Evolutionary conservation across 1,284 basidiomycete genomes (phyloP).

Genomic region (Neolentinus lepideus): DNA sequence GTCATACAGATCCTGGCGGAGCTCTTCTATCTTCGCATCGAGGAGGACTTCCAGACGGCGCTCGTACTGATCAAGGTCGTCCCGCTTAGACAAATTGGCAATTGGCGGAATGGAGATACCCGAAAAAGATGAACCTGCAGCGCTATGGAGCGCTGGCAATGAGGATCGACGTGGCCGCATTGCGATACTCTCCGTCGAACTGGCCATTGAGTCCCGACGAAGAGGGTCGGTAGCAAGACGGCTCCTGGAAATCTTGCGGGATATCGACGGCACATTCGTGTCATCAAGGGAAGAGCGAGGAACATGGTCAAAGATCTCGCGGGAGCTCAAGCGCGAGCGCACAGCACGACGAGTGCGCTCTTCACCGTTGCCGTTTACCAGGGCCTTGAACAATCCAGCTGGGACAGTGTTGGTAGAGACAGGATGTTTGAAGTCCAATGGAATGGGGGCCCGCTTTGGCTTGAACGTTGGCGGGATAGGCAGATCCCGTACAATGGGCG

Average conservation of each 20-base stretch:
- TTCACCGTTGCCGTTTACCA: constrained; percentile 45
- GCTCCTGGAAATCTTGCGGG: constrained; percentile 44
- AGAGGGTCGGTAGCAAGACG: constrained; percentile 52
- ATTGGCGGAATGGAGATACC: constrained; percentile 37
- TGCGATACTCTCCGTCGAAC: constrained; percentile 35
- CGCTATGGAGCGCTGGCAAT: constrained; percentile 44
- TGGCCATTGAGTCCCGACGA: constrained; percentile 21
- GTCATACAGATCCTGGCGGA: constrained; percentile 35
- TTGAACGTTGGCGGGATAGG: constrained; percentile 31
- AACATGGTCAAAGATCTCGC: constrained; percentile 54
- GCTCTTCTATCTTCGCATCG: constrained; percentile 56
- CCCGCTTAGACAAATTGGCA: constrained; percentile 40
- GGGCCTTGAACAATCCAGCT: constrained; percentile 76
- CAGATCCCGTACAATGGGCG: constrained; percentile 15
- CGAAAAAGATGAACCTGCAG: constrained; percentile 27
- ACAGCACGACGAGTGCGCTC: constrained; percentile 61
- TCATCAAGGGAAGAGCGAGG: constrained; percentile 70
- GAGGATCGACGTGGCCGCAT: constrained; percentile 47
- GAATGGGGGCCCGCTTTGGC: constrained; percentile 66
- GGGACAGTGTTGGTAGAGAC: constrained; percentile 70
- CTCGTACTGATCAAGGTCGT: constrained; percentile 55
- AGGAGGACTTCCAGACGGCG: constrained; percentile 50
- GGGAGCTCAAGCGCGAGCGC: constrained; percentile 66
- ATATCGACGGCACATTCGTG: constrained; percentile 57
- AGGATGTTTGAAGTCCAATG: constrained; percentile 73